phyloP scores from a whole-genome alignment of 345 rosid genomes.

The Hibiscus mutabilis region DNA sequence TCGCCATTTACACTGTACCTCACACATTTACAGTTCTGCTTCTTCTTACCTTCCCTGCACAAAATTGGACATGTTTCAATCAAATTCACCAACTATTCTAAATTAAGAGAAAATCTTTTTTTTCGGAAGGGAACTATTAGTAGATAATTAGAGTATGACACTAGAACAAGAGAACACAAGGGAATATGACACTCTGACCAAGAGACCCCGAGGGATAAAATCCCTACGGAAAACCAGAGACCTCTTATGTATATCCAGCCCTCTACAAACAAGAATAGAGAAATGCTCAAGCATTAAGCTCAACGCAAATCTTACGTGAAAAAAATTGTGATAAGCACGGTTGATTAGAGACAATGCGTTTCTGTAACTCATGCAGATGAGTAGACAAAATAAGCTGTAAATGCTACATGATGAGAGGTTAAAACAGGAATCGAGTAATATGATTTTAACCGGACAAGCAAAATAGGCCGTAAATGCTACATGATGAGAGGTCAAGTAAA shows the following conservation, averaged over 20 bases:
- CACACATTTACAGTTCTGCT: constrained; percentile 93
- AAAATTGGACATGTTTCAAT: constrained; percentile 24
- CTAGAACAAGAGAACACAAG: background rate
- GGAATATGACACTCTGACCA: background rate
- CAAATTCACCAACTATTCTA: constrained; percentile 3
- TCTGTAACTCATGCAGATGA: too few relatives aligned
- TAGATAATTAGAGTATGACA: background rate
- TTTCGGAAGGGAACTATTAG: background rate
- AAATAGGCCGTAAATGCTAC: background rate
- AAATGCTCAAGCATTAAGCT: too few relatives aligned
- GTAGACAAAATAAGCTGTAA: background rate
- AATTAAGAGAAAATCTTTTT: background rate
- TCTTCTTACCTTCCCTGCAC: constrained; percentile 84
- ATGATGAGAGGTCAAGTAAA: background rate
- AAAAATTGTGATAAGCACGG: background rate
- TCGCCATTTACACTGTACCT: constrained; percentile 78
- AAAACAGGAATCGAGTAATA: background rate
- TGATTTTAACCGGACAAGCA: background rate
- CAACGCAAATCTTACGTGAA: too few relatives aligned
- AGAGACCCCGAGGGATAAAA: background rate
- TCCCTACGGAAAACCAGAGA: too few relatives aligned
- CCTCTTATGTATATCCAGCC: too few relatives aligned
- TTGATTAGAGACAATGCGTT: too few relatives aligned
- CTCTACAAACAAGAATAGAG: too few relatives aligned
- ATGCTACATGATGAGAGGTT: background rate